These are phyloP conservation scores for Tuber melanosporum DNA, from an alignment of 495 filamentous ascomycete species.

Conservation along the genomic window DNA sequence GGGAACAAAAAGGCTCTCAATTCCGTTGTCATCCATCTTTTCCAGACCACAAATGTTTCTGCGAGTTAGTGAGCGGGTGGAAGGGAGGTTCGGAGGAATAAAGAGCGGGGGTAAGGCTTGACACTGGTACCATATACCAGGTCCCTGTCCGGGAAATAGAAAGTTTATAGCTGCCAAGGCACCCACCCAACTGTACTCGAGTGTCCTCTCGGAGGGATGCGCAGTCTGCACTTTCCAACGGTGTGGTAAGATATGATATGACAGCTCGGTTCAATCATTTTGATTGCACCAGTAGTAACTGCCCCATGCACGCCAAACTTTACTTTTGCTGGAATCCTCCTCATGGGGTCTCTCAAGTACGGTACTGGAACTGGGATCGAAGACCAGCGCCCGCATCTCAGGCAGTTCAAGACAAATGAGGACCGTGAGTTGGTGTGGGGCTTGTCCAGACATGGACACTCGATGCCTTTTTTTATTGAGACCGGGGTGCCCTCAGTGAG, in stretches of 20 bases:
- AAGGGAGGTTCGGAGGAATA: not conserved
- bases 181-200: not conserved
- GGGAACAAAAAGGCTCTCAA: not conserved
- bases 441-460: not conserved
- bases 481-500: not conserved
- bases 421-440: not conserved
- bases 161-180: not conserved
- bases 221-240: not conserved
- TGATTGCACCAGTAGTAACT: not conserved
- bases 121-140: not conserved
- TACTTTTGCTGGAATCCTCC: not conserved
- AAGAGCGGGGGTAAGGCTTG: not conserved
- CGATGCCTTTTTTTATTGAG: not conserved
- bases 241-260: not conserved
- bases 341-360: not conserved
- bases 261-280: not conserved
- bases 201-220: no score
- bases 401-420: not conserved
- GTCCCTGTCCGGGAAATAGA: not conserved
- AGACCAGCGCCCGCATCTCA: not conserved
- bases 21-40: not conserved
- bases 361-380: not conserved
- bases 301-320: not conserved
- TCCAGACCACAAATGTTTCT: not conserved
- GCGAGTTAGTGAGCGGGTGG: not conserved